Evolutionary conservation across 768 basidiomycete species (phyloP), one percentile per base, ranked within the genome.

Genomic region (Erythrobasidium yunnanense): DNA sequence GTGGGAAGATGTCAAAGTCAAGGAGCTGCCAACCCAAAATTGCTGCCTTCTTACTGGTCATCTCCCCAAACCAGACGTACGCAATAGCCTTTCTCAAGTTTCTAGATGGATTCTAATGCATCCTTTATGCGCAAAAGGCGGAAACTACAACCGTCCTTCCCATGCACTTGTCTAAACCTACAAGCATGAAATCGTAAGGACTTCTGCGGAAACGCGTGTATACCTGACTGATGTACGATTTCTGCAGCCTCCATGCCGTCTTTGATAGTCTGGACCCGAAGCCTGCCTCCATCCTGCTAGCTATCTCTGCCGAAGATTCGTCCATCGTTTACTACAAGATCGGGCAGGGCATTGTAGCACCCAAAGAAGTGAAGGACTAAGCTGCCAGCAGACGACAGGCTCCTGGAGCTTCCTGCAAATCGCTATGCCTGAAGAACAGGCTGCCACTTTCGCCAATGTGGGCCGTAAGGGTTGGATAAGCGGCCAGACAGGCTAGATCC

Each of bases 251-350:
- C 4, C 78, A 78, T 58, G 75, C 79, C 23, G 83, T 84, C 1
- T 88, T 87, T 74, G 71, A 74, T 5, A 78, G 77, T 13, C 77
- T 87, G 13, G 76, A 75, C 5, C 75, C 77, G 49, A 80, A 80
- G 13, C 74, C 78, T 1, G 34, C 2, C 38, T 78, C 82, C 57
- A 75, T 88, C 51, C 85, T 82, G 71, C 74, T 89, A 30, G 87
- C 84, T 13, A 85, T 88, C 63, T 84, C 83, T 47, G 81, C 84
- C 0, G 83, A 86, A 55, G 87, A 89, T 71, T 84, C 87, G 11
- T 88, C 87, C 7, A 84, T 86, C 50, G 87, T 89, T 55, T 89
- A 89, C 75, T 89, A 89, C 76, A 87, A 86, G 71, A 79, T 89
- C 66, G 85, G 84, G 72, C 79, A 81, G 54, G 87, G 87, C 62